A percentile compares a stretch with the other conserved stretches of the same genome.
Evolutionary conservation across 305 asterid genomes (phyloP).

Genomic region (Fraxinus sp.): DNA sequence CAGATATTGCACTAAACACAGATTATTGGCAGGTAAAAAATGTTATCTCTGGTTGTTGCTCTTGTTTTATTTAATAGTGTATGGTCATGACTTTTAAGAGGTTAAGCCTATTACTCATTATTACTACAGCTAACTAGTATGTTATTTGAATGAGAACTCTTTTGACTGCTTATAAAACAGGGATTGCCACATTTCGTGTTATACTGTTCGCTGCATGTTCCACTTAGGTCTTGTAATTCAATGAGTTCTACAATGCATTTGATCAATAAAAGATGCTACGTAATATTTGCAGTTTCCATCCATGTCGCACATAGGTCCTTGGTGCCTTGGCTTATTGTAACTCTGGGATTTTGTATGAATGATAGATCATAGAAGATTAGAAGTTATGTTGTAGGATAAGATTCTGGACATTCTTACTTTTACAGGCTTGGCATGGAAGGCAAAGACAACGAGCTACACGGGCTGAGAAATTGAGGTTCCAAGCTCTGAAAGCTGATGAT

Average conservation of each 20-base stretch:
- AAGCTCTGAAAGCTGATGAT: slow-evolving; percentile 97
- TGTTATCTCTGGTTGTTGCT: not conserved
- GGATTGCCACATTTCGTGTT: not conserved
- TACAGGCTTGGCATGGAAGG: slow-evolving; percentile 98
- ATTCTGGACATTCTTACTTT: slow-evolving; percentile 12
- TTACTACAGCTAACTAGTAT: not conserved
- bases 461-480: slow-evolving; percentile 92
- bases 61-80: slow-evolving; percentile 8
- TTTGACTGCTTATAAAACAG: too few species aligned
- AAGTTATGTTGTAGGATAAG: slow-evolving; percentile 5
- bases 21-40: slow-evolving; percentile 1
- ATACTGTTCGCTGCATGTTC: not conserved
- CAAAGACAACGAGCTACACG: slow-evolving; percentile 96
- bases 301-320: not conserved
- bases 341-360: slow-evolving; percentile 18
- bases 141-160: not conserved
- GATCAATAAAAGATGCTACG: slow-evolving; percentile 2
- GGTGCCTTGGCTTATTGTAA: slow-evolving; percentile 9
- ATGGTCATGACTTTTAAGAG: not conserved
- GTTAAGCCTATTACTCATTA: not conserved
- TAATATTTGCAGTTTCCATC: not conserved
- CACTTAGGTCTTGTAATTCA: not conserved
- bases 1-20: slow-evolving; percentile 14
- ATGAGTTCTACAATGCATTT: not conserved
- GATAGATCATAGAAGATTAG: not conserved